A percentile compares a stretch with the other conserved stretches of the same genome.
phyloP scores from a whole-genome alignment of 1,284 basidiomycete species.

The Puccinia horiana region DNA sequence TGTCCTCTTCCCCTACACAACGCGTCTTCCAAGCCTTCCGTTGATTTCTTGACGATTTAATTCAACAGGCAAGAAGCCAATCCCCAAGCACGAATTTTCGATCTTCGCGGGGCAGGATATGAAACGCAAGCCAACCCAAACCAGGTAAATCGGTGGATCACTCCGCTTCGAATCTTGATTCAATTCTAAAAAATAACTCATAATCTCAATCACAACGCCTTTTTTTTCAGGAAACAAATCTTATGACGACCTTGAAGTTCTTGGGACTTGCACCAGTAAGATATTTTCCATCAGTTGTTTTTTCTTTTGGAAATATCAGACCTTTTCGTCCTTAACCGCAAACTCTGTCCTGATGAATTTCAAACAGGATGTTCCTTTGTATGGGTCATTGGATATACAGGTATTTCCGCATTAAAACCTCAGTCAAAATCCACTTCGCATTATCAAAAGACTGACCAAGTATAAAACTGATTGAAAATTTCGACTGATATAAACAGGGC shows the following conservation, averaged over 20 bases:
- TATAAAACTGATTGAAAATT: no score
- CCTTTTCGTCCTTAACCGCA: background rate
- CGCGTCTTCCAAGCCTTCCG: background rate
- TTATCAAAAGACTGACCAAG: background rate
- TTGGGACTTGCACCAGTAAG: constrained; percentile 45
- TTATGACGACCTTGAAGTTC: constrained; percentile 30
- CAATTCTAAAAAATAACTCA: background rate
- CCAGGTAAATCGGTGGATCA: background rate
- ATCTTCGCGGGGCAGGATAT: constrained; percentile 36
- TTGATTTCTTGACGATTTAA: background rate
- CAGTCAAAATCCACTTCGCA: background rate
- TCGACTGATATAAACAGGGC: constrained; percentile 15
- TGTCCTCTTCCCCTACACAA: background rate
- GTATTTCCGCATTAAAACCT: background rate
- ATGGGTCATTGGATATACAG: constrained; percentile 37
- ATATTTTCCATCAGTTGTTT: background rate
- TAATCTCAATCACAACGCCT: background rate
- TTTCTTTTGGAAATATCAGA: no score
- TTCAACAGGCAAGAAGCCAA: constrained; percentile 30
- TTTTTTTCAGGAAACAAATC: constrained; percentile 33
- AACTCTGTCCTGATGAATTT: background rate
- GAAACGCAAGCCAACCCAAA: constrained; percentile 25
- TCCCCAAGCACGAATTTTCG: constrained; percentile 25
- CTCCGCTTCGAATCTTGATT: background rate
- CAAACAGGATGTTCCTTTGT: constrained; percentile 36